A percentile compares a stretch with the other conserved stretches of the same genome.
phyloP scores from a whole-genome alignment of 352 stramenopile species.

The Phytopythium montanum region DNA sequence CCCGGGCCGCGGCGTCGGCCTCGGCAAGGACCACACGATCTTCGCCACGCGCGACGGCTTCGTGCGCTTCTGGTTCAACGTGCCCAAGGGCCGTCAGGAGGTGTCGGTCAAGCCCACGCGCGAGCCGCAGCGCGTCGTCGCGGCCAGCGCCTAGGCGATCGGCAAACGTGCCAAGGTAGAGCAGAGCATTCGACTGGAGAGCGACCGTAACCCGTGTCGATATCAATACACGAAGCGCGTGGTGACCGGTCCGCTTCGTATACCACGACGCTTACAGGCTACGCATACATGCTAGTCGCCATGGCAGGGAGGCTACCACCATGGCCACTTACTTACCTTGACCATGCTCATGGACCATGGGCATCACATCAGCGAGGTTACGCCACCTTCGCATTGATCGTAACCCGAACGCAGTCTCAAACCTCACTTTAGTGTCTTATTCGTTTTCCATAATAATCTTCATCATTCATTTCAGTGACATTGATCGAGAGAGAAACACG shows the following conservation, averaged over 20 bases:
- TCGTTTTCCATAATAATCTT: neutral
- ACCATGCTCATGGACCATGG: neutral
- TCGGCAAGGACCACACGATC: slow-evolving; percentile 94
- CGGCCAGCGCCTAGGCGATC: neutral
- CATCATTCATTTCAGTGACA: neutral
- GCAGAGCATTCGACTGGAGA: neutral
- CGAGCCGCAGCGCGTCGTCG: slow-evolving; percentile 38
- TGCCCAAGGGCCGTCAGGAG: slow-evolving; percentile 80
- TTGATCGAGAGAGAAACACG: neutral
- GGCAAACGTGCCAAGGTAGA: neutral
- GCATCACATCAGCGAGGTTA: neutral
- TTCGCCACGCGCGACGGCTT: slow-evolving; percentile 86
- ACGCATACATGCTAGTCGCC: neutral
- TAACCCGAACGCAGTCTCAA: neutral
- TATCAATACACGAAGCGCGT: slow-evolving; percentile 1
- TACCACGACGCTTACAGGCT: neutral
- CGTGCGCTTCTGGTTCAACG: slow-evolving; percentile 91
- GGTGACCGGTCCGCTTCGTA: neutral
- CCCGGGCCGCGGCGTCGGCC: slow-evolving; percentile 90
- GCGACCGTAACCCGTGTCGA: neutral
- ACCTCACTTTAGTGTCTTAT: neutral
- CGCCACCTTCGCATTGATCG: neutral
- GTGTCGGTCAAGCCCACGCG: slow-evolving; percentile 80
- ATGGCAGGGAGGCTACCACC: neutral
- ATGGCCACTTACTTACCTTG: neutral